phyloP scores from a whole-genome alignment of 192 early-diverging fungal species.

The Coemansia sp. region DNA sequence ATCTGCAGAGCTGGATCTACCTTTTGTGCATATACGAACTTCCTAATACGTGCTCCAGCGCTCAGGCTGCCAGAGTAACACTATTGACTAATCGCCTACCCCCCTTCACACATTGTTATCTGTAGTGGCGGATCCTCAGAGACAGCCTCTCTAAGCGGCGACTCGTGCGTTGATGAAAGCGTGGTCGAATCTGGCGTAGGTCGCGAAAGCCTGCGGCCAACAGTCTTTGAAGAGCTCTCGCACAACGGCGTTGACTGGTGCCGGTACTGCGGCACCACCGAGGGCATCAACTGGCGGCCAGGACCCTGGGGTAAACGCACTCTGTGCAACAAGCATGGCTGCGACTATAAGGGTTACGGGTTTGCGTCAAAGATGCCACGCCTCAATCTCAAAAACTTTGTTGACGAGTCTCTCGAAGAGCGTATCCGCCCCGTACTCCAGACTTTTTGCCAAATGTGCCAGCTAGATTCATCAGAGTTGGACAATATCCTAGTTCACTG shows the following conservation, averaged over 20 bases:
- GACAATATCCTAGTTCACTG: slow-evolving; percentile 73
- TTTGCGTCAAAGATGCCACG: slow-evolving; percentile 86
- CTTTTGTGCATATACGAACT: not conserved
- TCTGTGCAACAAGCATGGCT: slow-evolving; percentile 94
- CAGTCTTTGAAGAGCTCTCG: slow-evolving; percentile 53
- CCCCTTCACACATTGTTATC: not conserved
- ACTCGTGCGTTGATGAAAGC: slow-evolving; percentile 46
- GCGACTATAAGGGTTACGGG: slow-evolving; percentile 94
- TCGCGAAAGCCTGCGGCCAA: slow-evolving; percentile 54
- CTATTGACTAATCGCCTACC: not conserved
- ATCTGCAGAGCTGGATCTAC: not conserved
- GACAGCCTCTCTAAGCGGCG: slow-evolving; percentile 52
- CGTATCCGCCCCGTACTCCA: slow-evolving; percentile 85
- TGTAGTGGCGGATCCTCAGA: slow-evolving; percentile 46
- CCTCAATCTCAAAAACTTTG: slow-evolving; percentile 77
- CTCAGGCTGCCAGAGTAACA: not conserved
- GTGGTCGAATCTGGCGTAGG: slow-evolving; percentile 28
- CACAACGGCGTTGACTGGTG: slow-evolving; percentile 73
- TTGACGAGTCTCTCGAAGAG: slow-evolving; percentile 72
- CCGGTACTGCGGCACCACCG: slow-evolving; percentile 89
- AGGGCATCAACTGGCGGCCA: slow-evolving; percentile 85
- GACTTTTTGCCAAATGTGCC: slow-evolving; percentile 80
- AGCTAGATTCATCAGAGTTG: slow-evolving; percentile 62
- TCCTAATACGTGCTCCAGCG: not conserved
- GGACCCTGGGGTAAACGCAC: slow-evolving; percentile 95